Percentiles rank a stretch among this genome's conserved stretches.
These are phyloP conservation scores for Podosphaera xanthii DNA, from an alignment of 2,329 filamentous ascomycete genomes.

Conservation along the genomic window DNA sequence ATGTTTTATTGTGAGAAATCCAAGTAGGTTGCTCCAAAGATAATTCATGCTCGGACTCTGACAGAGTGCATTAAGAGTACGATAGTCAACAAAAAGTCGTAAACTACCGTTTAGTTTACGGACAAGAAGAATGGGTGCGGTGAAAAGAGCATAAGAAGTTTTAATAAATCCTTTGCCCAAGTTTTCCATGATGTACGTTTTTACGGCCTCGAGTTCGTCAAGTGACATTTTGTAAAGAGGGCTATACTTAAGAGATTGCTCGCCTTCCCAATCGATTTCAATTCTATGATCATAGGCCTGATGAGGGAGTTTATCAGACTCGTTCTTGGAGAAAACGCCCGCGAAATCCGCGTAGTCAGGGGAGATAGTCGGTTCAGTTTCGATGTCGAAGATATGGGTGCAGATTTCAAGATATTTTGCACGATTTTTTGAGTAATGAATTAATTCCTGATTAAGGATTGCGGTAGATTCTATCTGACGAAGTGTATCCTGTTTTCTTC, in stretches of 20 bases:
- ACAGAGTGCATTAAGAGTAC: neutral
- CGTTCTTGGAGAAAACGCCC: neutral
- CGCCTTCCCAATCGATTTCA: neutral
- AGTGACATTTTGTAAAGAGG: neutral
- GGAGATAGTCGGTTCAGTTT: neutral
- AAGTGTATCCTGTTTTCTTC: neutral
- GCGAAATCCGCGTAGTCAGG: neutral
- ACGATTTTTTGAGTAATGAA: neutral
- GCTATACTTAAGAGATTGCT: neutral
- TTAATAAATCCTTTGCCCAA: neutral
- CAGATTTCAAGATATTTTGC: neutral
- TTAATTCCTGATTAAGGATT: neutral
- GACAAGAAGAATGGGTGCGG: neutral
- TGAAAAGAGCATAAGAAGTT: neutral
- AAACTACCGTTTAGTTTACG: neutral
- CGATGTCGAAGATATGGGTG: neutral
- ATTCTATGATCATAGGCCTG: neutral
- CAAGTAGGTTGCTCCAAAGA: too few species aligned
- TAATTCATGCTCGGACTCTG: too few species aligned
- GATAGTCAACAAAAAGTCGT: neutral
- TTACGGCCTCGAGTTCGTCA: too few species aligned
- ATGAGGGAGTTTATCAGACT: neutral
- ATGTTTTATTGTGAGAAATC: too few species aligned
- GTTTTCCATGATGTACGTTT: neutral
- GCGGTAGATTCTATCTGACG: neutral